Evolutionary conservation across 306 rosid species (phyloP), one percentile per base, ranked within the genome.

Genomic region (Quercus aquifolioides): DNA sequence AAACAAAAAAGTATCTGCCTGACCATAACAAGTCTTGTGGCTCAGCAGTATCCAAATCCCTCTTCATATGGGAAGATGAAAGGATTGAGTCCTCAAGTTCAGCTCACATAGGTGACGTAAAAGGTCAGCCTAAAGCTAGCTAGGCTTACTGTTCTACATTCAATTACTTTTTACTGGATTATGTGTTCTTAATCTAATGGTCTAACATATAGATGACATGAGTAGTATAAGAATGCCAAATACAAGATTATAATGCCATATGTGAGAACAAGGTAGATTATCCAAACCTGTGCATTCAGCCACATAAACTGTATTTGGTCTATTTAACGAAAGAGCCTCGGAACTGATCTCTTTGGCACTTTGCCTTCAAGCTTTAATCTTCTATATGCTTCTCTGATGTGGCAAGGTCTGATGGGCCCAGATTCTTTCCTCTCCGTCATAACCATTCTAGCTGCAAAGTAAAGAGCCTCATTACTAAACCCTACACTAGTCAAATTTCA

Each of bases 321-420:
- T 71, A 81, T 83, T 83, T 86, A 91, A 57, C 91, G 91, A 82
- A 95, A 95, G 80, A 93, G 97, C 87, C 97, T 86, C 0, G 93
- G 82, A 26, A 46, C 89, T 25, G 98, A 83, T 86, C 86, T 93
- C 83, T 88, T 90, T 21, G 94, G 97, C 62, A 90, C 86, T 82
- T 93, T 95, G 38, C 99, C 99, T 87, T 95, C 99, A 63, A 91
- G 86, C 91, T 93, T 95, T 38, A 88, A 85, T 76, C 98, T 86
- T 87, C 97, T 85, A 82, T 90, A 87, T 49, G 98, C 91, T 86
- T 95, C 99, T 83, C 98, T 85, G 75, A 95, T 70, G 86, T 96
- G 99, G 89, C 98, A 92, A 59, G 99, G 97, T 65, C 99, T 88
- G 41, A 93, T 90, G 55, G 99, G 94, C 55, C 99, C 99, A 25